Evolutionary conservation across 2,329 filamentous ascomycete species (phyloP), one percentile per base, ranked within the genome.

Genomic region (Penicillium palitans): DNA sequence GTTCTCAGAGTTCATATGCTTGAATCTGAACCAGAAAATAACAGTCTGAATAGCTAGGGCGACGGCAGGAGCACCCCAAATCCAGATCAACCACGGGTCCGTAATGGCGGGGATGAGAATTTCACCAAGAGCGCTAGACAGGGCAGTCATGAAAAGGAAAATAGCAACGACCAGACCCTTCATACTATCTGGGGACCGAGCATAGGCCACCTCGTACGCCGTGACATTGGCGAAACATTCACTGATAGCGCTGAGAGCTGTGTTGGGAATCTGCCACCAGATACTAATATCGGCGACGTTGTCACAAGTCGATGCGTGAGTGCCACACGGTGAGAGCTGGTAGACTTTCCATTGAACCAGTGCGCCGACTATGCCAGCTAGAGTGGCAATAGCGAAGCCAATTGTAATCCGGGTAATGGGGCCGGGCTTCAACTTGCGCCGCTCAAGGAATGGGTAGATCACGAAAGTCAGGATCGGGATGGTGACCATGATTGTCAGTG

Each of bases 1-100:
- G 25, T 45, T 45, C 42, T 45, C 42, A n/a, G 42, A 29, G 15
- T 45, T 45, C 42, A 45, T 19, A 19, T 45, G 42, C 17, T 70
- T 74, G 63, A 83, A 81, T 24, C 75, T 68, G 68, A 74, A 78
- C 69, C 74, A 80, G 67, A 84, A 84, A 53, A 83, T 65, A 29
- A 79, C 65, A 0, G 79, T 81, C 66, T 83, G 77, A 4, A 78
- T 68, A 29, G 73, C 75, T 2, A 83, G 74, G 6, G 78, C 80
- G 44, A 83, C 80, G 2, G 78, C 78, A 4, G 80, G 80, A 24
- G 78, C 81, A 6, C 71, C 79, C 73, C 80, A 81, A 13, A 80
- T 64, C 78, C 79, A 82, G 29, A 79, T 73, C 12, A 83, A 70
- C 58, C 78, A 76, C 2, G 81, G 81, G 54, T 83, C 81, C 45